These are phyloP conservation scores for Aciculosporium take DNA, from an alignment of 2,329 filamentous ascomycete species.

Conservation along the genomic window DNA sequence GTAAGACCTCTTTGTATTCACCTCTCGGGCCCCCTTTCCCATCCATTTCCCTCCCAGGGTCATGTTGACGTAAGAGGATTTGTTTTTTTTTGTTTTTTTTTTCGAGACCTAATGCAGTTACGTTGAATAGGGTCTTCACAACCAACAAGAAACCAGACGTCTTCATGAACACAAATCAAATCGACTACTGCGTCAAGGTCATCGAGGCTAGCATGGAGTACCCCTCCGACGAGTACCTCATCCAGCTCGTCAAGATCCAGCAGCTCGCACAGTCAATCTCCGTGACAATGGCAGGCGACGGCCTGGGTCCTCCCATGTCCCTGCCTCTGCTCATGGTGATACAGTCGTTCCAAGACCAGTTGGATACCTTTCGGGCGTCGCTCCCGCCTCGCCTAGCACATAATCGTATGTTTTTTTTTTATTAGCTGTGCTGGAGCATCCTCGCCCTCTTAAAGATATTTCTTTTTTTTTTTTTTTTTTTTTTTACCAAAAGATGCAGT, in stretches of 20 bases:
- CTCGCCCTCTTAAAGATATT: neutral
- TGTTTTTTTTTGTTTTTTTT: conserved; percentile 1
- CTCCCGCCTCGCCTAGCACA: conserved; percentile 21
- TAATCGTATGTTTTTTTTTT: conserved; percentile 19
- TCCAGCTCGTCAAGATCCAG: conserved; percentile 32
- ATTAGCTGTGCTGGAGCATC: no score
- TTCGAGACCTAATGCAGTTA: neutral
- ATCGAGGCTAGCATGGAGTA: conserved; percentile 28
- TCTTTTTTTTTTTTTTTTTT: no score
- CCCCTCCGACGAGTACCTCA: conserved; percentile 28
- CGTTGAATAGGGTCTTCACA: conserved; percentile 23
- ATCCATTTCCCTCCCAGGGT: no score
- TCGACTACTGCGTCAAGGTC: conserved; percentile 28
- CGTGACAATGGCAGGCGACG: conserved; percentile 21
- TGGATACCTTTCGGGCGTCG: conserved; percentile 24
- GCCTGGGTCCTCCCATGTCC: conserved; percentile 18
- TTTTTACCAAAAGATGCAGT: no score
- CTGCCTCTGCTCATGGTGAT: conserved; percentile 28
- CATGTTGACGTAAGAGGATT: no score
- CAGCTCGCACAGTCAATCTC: conserved; percentile 34
- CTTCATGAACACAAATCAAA: conserved; percentile 30
- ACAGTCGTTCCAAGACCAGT: conserved; percentile 28
- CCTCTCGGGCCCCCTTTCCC: no score
- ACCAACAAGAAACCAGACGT: conserved; percentile 33
- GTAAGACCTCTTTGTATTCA: no score